Base-by-base conservation (phyloP, 2,329 filamentous ascomycete genomes). In the Colletotrichum kahawae region DNA sequence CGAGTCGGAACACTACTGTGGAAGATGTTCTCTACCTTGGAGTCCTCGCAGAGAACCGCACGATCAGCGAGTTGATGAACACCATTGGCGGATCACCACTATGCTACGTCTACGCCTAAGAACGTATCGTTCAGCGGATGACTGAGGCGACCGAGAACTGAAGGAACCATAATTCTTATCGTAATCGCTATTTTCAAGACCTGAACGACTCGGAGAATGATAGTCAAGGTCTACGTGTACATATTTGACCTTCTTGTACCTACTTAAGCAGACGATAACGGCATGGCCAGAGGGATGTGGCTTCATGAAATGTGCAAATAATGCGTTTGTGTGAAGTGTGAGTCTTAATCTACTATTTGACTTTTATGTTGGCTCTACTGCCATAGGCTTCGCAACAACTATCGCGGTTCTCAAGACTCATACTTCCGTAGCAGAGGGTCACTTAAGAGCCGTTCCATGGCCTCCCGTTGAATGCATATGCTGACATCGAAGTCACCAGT, bases 401-500 rank as follows among this genome's bases (percentile, higher is more conserved):
- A 65, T 8, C 16, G 27, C 12, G 54, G 13, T 8, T 31, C 13
- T 12, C 7, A 7, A n/a, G 4, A 9, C 4, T 63, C 72, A 31
- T 72, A 75, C 29, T 27, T 60, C 12, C 63, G 63, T 8, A 81
- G 66, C 51, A 77, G 51, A 10, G 76, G 70, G 72, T 84, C 82
- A 3, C 34, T 57, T 29, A 85, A 57, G 51, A 84, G 34, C 18
- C 79, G 77, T 24, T 59, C 63, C 81, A 82, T 79, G 0, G 80
- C 79, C 36, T 77, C 77, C 38, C 72, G 76, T 57, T 83, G 81
- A 27, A 85, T 73, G 75, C 81, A 83, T 1, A 86, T 38, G 56
- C 79, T 80, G 4, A 85, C 79, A 73, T 85, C 84, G 16, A 84
- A 79, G 31, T 78, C 81, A 1, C 83, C 83, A 34, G 80, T 79